A percentile compares a stretch with the other conserved stretches of the same genome.
phyloP scores from a whole-genome alignment of 768 basidiomycete genomes.

The Lactifluus hygrophoroides region DNA sequence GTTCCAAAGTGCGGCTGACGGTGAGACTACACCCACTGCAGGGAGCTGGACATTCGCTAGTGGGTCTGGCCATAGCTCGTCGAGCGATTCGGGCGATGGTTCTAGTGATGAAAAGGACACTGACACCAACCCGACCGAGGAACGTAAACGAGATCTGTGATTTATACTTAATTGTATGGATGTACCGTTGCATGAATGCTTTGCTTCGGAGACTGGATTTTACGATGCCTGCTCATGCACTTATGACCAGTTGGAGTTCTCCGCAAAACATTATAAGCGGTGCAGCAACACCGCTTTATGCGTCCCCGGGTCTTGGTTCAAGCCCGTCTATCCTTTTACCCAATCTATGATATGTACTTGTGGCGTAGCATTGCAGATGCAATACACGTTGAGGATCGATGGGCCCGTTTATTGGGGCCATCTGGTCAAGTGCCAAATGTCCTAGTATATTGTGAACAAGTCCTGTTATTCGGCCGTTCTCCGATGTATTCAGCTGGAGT shows the following conservation, averaged over 20 bases:
- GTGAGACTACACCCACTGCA: slow-evolving; percentile 52
- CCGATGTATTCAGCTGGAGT: background rate
- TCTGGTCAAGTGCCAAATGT: background rate
- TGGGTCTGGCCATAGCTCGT: slow-evolving; percentile 21
- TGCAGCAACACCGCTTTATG: background rate
- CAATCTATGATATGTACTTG: background rate
- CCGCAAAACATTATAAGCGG: background rate
- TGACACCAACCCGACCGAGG: background rate
- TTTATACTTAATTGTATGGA: slow-evolving; percentile 16
- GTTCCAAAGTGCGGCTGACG: slow-evolving; percentile 50
- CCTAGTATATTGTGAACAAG: no score
- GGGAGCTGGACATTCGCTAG: slow-evolving; percentile 67
- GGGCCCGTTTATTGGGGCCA: background rate
- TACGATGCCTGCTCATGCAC: background rate
- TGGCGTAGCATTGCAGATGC: background rate
- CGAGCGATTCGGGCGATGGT: slow-evolving; percentile 11
- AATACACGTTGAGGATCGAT: background rate
- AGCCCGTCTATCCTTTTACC: background rate
- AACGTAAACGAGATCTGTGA: slow-evolving; percentile 9
- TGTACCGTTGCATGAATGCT: background rate
- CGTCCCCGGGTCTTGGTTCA: background rate
- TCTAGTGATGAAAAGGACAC: slow-evolving; percentile 16
- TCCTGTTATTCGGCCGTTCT: background rate
- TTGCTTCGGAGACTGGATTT: background rate
- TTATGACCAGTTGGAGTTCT: background rate